Base-by-base conservation (phyloP, 1,284 basidiomycete genomes). In the Ceratorhiza oryzae-sativae region DNA sequence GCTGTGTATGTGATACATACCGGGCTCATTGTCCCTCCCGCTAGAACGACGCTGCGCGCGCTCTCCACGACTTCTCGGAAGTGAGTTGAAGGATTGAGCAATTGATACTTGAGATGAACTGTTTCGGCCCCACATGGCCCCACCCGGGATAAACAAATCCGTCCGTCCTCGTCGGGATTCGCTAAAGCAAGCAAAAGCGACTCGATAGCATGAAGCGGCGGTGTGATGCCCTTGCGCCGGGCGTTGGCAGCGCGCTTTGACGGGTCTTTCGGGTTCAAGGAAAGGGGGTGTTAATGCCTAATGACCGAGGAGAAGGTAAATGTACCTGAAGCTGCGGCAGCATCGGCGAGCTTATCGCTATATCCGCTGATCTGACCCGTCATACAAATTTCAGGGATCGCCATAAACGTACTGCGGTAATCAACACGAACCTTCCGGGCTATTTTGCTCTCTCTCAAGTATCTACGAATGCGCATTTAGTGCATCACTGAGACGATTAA, bases 11-110 rank as follows among this genome's bases (percentile, higher is more conserved):
- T 8, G 39, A 23, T 13, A 76, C 83, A 72, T 77, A 95, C 93
- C 8, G 97, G 97, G 46, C 94, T 95, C 97, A 99, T 98, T 0
- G 97, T 99, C 1, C 97, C 97, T 9, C 97, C 97, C 0, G 96
- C 95, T 15, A 99, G 83, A 27, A 99, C 83, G 8, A 99, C 89
- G 0, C 91, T 87, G 41, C 94, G 84, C 0, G 95, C 94, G 58
- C 86, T 83, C 27, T 93, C 88, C 0, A 95, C 87, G 1, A 99
- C 86, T 39, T 93, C 90, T 65, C 85, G 83, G 79, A 99, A 99
- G 72, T 90, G 86, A 18, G 94, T 91, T 0, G 93, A 87, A 0
- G 97, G 96, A 77, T 99, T 97, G n/a, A 99, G 86, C 41, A 97
- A 88, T 75, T 98, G 92, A 78, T 98, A 99, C 77, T 93, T 95